Evolutionary conservation across 1,284 basidiomycete genomes (phyloP).

Genomic region (Trametes hirsuta): DNA sequence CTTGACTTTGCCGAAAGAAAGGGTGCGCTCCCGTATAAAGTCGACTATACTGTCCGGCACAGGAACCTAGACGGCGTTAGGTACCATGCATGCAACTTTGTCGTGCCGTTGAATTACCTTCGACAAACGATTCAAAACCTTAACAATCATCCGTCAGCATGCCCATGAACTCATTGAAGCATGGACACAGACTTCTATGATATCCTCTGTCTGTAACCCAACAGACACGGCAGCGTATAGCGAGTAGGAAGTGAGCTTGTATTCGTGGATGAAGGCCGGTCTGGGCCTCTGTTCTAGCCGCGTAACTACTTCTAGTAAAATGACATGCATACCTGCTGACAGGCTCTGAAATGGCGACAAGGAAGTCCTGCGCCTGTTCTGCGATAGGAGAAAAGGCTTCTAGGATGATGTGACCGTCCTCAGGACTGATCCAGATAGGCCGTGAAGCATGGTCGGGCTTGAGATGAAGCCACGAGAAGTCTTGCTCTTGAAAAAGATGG

Average conservation of each 20-base stretch:
- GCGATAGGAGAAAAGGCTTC: constrained; percentile 97
- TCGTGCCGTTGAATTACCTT: constrained; percentile 56
- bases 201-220: constrained; percentile 96
- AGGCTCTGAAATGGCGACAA: constrained; percentile 98
- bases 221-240: constrained; percentile 99
- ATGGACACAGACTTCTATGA: constrained; percentile 83
- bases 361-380: constrained; percentile 97
- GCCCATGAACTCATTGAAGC: constrained; percentile 14
- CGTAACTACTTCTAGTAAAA: constrained; percentile 32
- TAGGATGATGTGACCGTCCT: constrained; percentile 92
- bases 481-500: constrained; percentile 78
- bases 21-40: constrained; percentile 89
- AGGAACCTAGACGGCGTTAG: constrained; percentile 64
- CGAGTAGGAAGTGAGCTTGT: constrained; percentile 97
- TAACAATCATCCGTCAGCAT: constrained; percentile 30
- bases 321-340: constrained; percentile 84
- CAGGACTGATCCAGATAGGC: constrained; percentile 94
- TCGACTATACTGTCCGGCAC: constrained; percentile 82
- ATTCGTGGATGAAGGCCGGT: constrained; percentile 98
- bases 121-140: constrained; percentile 86
- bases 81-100: neutral
- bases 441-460: constrained; percentile 90
- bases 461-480: constrained; percentile 84
- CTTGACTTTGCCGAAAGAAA: constrained; percentile 97
- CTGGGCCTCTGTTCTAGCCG: constrained; percentile 47